These are phyloP conservation scores for Blastobotrys serpentis DNA, from an alignment of 1,139 yeast species.

Conservation along the genomic window DNA sequence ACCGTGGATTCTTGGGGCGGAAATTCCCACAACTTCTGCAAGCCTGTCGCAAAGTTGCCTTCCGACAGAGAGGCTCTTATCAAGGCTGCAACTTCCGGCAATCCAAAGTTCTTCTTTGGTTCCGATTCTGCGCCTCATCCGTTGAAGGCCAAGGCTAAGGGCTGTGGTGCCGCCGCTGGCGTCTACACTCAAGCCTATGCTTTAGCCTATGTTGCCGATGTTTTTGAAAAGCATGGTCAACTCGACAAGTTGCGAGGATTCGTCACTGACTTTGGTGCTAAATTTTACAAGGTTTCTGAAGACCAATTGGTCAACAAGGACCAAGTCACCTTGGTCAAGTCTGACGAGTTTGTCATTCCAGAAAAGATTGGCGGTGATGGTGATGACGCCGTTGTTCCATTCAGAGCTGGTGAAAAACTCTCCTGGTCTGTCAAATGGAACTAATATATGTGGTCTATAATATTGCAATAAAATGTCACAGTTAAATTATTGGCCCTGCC, in stretches of 20 bases:
- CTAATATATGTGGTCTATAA: not conserved
- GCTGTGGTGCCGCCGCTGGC: conserved; percentile 92
- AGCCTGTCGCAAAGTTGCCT: conserved; percentile 96
- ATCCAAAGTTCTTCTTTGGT: conserved; percentile 92
- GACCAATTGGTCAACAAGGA: conserved; percentile 32
- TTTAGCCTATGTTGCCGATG: conserved; percentile 79
- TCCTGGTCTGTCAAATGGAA: conserved; percentile 78
- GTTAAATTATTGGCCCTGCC: no score
- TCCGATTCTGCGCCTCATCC: conserved; percentile 99
- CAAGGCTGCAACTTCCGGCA: conserved; percentile 87
- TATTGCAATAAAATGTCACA: no score
- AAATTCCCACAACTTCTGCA: conserved; percentile 89
- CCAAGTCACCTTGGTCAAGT: conserved; percentile 40
- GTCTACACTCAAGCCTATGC: conserved; percentile 89
- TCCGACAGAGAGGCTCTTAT: conserved; percentile 76
- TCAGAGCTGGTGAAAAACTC: conserved; percentile 75
- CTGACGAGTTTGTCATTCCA: conserved; percentile 53
- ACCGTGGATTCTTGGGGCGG: conserved; percentile 98
- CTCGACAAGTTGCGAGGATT: conserved; percentile 68
- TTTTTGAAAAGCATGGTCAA: conserved; percentile 66
- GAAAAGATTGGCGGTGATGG: conserved; percentile 49
- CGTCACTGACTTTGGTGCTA: conserved; percentile 70
- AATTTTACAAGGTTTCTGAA: conserved; percentile 60
- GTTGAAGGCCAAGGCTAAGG: conserved; percentile 68
- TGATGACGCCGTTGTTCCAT: conserved; percentile 76